Percentiles rank a stretch among this genome's conserved stretches.
These are phyloP conservation scores for Paraphoma chrysanthemicola DNA, from an alignment of 2,329 filamentous ascomycete species.

Conservation along the genomic window DNA sequence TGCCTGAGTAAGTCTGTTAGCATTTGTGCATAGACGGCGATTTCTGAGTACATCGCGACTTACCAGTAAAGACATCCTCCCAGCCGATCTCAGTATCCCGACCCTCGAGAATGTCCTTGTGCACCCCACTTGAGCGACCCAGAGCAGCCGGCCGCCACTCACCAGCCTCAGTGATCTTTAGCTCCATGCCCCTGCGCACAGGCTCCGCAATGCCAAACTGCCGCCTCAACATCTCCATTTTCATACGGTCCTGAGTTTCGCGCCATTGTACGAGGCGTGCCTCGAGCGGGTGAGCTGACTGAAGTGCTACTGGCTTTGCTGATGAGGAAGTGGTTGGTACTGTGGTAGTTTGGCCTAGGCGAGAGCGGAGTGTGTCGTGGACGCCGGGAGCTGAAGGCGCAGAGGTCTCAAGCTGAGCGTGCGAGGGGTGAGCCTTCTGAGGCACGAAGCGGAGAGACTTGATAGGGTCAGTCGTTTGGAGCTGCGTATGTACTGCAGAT, in stretches of 20 bases:
- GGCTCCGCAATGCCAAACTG: slow-evolving; percentile 94
- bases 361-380: slow-evolving; percentile 89
- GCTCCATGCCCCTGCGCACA: slow-evolving; percentile 90
- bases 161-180: slow-evolving; percentile 82
- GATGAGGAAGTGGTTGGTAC: slow-evolving; percentile 34
- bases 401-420: slow-evolving; percentile 61
- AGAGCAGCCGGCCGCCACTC: slow-evolving; percentile 80
- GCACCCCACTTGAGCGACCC: slow-evolving; percentile 71
- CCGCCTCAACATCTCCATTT: slow-evolving; percentile 86
- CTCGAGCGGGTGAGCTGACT: slow-evolving; percentile 87
- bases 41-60: slow-evolving; percentile 29
- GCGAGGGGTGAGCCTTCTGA: slow-evolving; percentile 64
- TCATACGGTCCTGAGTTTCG: slow-evolving; percentile 82
- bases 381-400: slow-evolving; percentile 92
- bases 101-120: slow-evolving; percentile 87
- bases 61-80: slow-evolving; percentile 91
- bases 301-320: slow-evolving; percentile 51
- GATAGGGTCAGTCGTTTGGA: neutral
- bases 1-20: slow-evolving; percentile 50
- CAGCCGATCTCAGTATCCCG: slow-evolving; percentile 79
- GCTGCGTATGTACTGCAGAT: slow-evolving; percentile 15
- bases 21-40: neutral
- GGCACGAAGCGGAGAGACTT: slow-evolving; percentile 92
- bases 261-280: slow-evolving; percentile 89
- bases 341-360: slow-evolving; percentile 67